Percentiles rank a stretch among this genome's conserved stretches.
phyloP scores from a whole-genome alignment of 1,284 basidiomycete genomes.

The Coriolopsis trogii region DNA sequence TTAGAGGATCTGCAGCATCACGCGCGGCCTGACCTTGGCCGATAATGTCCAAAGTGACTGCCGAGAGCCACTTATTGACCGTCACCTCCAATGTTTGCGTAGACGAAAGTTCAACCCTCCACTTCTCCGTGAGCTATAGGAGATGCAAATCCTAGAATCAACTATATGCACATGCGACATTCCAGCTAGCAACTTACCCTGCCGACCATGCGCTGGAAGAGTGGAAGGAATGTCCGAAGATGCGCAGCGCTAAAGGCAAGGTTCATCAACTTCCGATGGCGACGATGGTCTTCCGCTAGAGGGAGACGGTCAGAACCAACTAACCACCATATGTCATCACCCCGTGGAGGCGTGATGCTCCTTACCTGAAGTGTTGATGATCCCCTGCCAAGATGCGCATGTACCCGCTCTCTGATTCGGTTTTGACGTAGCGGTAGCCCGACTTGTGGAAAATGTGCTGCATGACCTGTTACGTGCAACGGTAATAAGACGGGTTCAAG shows the following conservation, averaged over 20 bases:
- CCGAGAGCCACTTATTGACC: constrained; percentile 29
- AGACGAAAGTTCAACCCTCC: constrained; percentile 18
- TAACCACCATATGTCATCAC: background rate
- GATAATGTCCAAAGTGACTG: constrained; percentile 35
- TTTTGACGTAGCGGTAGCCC: constrained; percentile 29
- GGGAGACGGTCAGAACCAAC: background rate
- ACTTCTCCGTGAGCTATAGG: constrained; percentile 21
- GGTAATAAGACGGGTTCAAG: background rate
- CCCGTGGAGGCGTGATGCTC: background rate
- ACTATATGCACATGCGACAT: too few species aligned
- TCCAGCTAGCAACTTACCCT: constrained; percentile 14
- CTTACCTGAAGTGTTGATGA: constrained; percentile 22
- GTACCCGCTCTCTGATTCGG: constrained; percentile 9
- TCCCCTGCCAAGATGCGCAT: constrained; percentile 21
- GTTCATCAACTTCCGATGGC: constrained; percentile 35
- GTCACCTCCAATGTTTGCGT: constrained; percentile 5
- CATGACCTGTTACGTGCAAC: constrained; percentile 24
- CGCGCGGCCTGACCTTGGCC: constrained; percentile 28
- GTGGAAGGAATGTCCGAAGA: constrained; percentile 24
- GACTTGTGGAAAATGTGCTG: constrained; percentile 33
- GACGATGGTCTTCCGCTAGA: constrained; percentile 27
- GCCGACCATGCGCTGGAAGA: constrained; percentile 22
- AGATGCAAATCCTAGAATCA: background rate
- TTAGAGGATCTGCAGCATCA: background rate
- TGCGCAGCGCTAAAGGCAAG: constrained; percentile 31